Percentiles rank a stretch among this genome's conserved stretches.
phyloP scores from a whole-genome alignment of 495 filamentous ascomycete species.

The Xylaria grammica region DNA sequence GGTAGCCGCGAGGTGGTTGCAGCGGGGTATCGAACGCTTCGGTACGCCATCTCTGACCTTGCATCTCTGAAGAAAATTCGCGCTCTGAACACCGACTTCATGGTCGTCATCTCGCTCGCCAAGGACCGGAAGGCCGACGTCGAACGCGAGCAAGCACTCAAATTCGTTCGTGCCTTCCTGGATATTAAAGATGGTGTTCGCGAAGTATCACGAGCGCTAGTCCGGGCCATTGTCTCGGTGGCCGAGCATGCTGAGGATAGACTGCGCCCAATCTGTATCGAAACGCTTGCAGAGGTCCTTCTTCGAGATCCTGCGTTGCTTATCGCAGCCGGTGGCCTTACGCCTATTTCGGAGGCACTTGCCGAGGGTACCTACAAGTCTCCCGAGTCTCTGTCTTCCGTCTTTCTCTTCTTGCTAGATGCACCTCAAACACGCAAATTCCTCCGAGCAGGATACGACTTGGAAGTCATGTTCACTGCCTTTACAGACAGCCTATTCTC shows the following conservation, averaged over 20 bases:
- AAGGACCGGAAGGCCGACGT: conserved; percentile 96
- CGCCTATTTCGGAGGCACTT: conserved; percentile 81
- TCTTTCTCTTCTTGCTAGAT: conserved; percentile 89
- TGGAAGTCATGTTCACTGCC: conserved; percentile 80
- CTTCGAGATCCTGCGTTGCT: conserved; percentile 81
- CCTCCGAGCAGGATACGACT: conserved; percentile 77
- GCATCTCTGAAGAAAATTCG: conserved; percentile 88
- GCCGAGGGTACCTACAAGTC: conserved; percentile 90
- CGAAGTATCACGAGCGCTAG: conserved; percentile 84
- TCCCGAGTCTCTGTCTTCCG: conserved; percentile 80
- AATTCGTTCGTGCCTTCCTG: conserved; percentile 93
- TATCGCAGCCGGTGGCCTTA: conserved; percentile 79
- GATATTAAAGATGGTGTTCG: conserved; percentile 92
- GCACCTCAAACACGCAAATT: conserved; percentile 79
- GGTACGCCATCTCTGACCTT: conserved; percentile 92
- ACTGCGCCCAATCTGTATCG: conserved; percentile 83
- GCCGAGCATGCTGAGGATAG: conserved; percentile 85
- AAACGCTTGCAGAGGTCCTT: conserved; percentile 90
- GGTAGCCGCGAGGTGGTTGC: conserved; percentile 95
- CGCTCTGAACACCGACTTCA: conserved; percentile 83
- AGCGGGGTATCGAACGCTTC: conserved; percentile 88
- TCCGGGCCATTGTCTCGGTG: conserved; percentile 85
- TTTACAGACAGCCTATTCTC: conserved; percentile 83
- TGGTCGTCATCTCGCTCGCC: conserved; percentile 87
- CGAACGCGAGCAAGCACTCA: conserved; percentile 94